A percentile compares a stretch with the other conserved stretches of the same genome.
Evolutionary conservation across 306 rosid species (phyloP).

Genomic region (Fagus sylvatica): DNA sequence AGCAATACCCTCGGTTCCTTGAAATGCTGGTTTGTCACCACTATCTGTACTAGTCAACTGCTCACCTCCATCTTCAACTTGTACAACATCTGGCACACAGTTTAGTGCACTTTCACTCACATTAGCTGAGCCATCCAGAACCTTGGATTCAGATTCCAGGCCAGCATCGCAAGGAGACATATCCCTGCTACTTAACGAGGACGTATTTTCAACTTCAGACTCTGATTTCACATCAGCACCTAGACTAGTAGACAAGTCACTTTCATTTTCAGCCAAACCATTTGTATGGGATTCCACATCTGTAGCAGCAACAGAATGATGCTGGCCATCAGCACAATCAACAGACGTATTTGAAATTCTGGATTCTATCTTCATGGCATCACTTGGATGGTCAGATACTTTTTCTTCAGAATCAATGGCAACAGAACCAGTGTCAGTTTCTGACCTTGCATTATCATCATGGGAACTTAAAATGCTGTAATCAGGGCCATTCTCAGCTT

Average conservation of each 20-base stretch:
- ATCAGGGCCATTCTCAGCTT: neutral
- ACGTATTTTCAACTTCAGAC: conserved; percentile 28
- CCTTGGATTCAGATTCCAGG: conserved; percentile 21
- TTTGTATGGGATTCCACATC: neutral
- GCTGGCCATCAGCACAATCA: conserved; percentile 17
- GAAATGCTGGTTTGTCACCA: conserved; percentile 3
- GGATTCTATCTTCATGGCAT: conserved; percentile 10
- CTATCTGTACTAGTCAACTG: conserved; percentile 9
- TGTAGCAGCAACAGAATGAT: conserved; percentile 10
- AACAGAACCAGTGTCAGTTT: conserved; percentile 11
- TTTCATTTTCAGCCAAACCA: conserved; percentile 8
- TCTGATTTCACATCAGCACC: conserved; percentile 22
- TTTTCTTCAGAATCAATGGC: conserved; percentile 17
- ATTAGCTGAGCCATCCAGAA: conserved; percentile 3
- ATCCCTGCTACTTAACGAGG: conserved; percentile 25
- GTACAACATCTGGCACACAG: conserved; percentile 16
- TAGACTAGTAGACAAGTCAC: neutral
- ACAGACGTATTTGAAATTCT: conserved; percentile 11
- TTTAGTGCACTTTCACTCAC: conserved; percentile 19
- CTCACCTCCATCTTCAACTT: conserved; percentile 7
- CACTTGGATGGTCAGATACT: conserved; percentile 16
- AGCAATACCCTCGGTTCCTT: conserved; percentile 20
- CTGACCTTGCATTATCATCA: conserved; percentile 17
- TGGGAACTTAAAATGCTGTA: conserved; percentile 11
- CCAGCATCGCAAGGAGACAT: conserved; percentile 12